phyloP scores from a whole-genome alignment of 495 filamentous ascomycete genomes.

The Xylaria palmicola region DNA sequence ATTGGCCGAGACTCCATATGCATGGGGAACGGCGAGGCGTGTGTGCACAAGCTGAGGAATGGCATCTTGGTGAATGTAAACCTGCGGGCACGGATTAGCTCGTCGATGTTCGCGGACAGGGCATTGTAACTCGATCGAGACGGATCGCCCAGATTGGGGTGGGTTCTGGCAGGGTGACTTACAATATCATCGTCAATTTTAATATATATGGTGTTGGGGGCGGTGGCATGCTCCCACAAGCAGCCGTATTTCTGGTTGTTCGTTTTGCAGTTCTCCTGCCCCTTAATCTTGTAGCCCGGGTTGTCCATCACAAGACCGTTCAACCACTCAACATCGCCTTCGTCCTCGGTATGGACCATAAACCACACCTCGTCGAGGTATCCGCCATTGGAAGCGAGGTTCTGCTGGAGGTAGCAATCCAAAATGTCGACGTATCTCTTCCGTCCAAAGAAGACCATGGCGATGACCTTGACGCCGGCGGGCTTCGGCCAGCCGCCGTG shows the following conservation, averaged over 20 bases:
- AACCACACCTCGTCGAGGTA: conserved; percentile 58
- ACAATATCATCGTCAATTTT: conserved; percentile 57
- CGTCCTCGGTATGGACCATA: conserved; percentile 46
- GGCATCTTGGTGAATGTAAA: conserved; percentile 53
- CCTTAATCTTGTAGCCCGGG: conserved; percentile 27
- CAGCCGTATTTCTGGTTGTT: conserved; percentile 33
- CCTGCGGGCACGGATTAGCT: conserved; percentile 20
- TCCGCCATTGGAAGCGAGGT: conserved; percentile 52
- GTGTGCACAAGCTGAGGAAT: conserved; percentile 55
- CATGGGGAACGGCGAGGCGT: conserved; percentile 46
- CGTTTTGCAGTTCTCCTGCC: conserved; percentile 23
- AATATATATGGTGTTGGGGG: conserved; percentile 48
- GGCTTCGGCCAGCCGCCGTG: conserved; percentile 40
- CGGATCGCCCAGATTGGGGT: no score
- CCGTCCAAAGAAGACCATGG: conserved; percentile 50
- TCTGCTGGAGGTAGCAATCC: conserved; percentile 57
- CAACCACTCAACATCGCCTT: conserved; percentile 49
- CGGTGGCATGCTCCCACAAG: conserved; percentile 34
- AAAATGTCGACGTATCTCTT: conserved; percentile 48
- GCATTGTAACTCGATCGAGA: not conserved
- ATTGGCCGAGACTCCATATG: conserved; percentile 52
- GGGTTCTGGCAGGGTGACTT: no score
- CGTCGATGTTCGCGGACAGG: not conserved
- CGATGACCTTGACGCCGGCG: conserved; percentile 44
- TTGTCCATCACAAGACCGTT: conserved; percentile 26